phyloP scores from a whole-genome alignment of 306 rosid genomes.

The Begonia fuchsioides region DNA sequence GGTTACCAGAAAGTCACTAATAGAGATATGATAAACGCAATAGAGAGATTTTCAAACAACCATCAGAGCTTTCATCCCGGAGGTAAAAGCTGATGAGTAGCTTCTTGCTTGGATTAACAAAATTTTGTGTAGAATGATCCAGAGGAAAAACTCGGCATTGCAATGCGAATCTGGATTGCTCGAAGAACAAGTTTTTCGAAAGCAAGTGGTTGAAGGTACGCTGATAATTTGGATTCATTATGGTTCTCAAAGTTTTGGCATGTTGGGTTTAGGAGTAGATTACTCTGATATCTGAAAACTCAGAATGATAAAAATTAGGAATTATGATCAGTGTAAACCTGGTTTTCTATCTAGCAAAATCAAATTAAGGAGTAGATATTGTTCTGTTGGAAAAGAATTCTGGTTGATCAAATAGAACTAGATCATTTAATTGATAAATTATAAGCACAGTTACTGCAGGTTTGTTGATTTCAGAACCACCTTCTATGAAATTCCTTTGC shows the following conservation, averaged over 20 bases:
- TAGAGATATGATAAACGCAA: conserved; percentile 8
- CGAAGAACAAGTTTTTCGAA: not conserved
- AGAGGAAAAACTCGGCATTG: not conserved
- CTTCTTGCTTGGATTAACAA: conserved; percentile 1
- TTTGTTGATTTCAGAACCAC: too few relatives aligned
- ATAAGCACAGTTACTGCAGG: too few relatives aligned
- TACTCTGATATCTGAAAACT: too few relatives aligned
- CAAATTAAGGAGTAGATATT: too few relatives aligned
- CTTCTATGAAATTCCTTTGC: conserved; percentile 22
- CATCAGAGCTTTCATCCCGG: not conserved
- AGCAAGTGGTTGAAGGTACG: not conserved
- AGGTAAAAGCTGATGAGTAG: not conserved
- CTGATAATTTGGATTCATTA: not conserved
- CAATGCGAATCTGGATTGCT: not conserved
- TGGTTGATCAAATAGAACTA: too few relatives aligned
- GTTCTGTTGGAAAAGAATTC: too few relatives aligned
- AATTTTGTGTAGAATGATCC: not conserved
- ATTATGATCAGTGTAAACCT: too few relatives aligned
- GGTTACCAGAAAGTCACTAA: conserved; percentile 96
- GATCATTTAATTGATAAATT: too few relatives aligned
- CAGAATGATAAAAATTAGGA: too few relatives aligned
- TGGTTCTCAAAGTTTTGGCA: not conserved
- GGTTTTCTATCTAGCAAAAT: too few relatives aligned
- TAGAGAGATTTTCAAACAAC: not conserved
- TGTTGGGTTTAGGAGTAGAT: too few relatives aligned